Evolutionary conservation across 768 basidiomycete genomes (phyloP).

Genomic region (Baorangia bicolor): DNA sequence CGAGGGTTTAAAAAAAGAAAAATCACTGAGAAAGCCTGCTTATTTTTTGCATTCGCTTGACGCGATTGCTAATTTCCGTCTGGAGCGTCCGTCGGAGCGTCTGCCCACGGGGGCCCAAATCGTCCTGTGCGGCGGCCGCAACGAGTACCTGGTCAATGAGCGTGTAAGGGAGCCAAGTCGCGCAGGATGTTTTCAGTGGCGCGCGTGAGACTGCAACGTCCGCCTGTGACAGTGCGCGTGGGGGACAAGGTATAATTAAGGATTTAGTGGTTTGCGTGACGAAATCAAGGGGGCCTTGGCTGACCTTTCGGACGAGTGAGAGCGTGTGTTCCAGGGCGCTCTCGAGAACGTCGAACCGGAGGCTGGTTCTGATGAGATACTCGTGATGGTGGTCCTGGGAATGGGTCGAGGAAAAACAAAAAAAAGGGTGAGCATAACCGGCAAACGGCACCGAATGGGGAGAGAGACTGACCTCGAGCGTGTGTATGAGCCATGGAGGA

Average conservation of each 20-base stretch:
- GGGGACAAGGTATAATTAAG: conserved; percentile 1
- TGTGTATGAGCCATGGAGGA: conserved; percentile 82
- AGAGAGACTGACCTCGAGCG: conserved; percentile 56
- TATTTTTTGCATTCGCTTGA: conserved; percentile 68
- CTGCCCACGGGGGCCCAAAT: conserved; percentile 43
- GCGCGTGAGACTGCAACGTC: conserved; percentile 52
- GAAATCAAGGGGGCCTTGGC: conserved; percentile 24
- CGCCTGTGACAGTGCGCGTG: conserved; percentile 38
- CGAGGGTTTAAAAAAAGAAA: neutral
- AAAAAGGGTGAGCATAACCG: neutral
- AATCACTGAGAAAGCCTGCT: conserved; percentile 39
- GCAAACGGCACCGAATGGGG: neutral
- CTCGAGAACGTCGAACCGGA: conserved; percentile 78
- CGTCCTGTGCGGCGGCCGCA: conserved; percentile 54
- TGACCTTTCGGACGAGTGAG: conserved; percentile 70
- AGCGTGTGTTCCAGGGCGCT: conserved; percentile 74
- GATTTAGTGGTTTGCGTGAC: conserved; percentile 4
- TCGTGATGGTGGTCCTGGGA: conserved; percentile 69
- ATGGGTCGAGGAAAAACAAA: neutral
- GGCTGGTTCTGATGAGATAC: conserved; percentile 73
- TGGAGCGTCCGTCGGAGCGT: conserved; percentile 50
- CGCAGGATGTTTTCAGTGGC: conserved; percentile 51
- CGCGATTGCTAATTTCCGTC: conserved; percentile 57
- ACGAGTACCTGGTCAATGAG: conserved; percentile 80
- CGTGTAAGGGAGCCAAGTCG: conserved; percentile 81